Percentiles rank a stretch among this genome's conserved stretches.
These are phyloP conservation scores for Agaricus sinodeliciosus DNA, from an alignment of 768 basidiomycete genomes.

Conservation along the genomic window DNA sequence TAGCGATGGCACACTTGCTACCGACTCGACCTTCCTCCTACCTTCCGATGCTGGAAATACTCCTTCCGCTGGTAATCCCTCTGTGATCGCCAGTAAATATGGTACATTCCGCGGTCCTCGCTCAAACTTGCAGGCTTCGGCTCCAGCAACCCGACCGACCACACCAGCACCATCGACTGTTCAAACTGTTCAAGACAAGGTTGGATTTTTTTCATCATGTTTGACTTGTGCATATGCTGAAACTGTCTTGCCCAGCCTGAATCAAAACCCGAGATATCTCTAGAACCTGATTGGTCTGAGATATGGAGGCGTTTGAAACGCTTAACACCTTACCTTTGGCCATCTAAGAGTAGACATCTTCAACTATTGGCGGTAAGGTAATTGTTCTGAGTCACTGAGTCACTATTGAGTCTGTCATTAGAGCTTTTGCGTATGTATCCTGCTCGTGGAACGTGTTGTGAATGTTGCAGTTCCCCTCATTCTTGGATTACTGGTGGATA, in stretches of 20 bases:
- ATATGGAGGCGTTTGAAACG: constrained; percentile 57
- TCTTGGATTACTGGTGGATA: constrained; percentile 56
- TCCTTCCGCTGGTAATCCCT: constrained; percentile 46
- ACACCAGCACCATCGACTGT: constrained; percentile 38
- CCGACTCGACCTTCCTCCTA: constrained; percentile 48
- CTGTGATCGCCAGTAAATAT: constrained; percentile 51
- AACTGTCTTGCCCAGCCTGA: constrained; percentile 22
- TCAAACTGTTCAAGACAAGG: constrained; percentile 33
- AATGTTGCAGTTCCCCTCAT: constrained; percentile 67
- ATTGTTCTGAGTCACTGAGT: background rate
- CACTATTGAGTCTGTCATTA: constrained; percentile 19
- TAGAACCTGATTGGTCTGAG: constrained; percentile 69
- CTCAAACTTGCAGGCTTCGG: constrained; percentile 44
- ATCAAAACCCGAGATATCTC: constrained; percentile 43
- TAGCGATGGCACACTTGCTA: constrained; percentile 31
- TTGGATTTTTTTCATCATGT: constrained; percentile 14
- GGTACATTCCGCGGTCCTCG: constrained; percentile 61
- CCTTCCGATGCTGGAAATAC: constrained; percentile 39
- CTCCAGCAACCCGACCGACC: constrained; percentile 47
- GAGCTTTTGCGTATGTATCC: constrained; percentile 62
- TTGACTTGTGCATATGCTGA: background rate
- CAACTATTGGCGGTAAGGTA: constrained; percentile 61
- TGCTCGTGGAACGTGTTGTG: constrained; percentile 71
- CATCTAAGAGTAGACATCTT: constrained; percentile 53
- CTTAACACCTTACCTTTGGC: constrained; percentile 82